Evolutionary conservation across 768 basidiomycete genomes (phyloP).

Genomic region (Daedaleopsis sinensis): DNA sequence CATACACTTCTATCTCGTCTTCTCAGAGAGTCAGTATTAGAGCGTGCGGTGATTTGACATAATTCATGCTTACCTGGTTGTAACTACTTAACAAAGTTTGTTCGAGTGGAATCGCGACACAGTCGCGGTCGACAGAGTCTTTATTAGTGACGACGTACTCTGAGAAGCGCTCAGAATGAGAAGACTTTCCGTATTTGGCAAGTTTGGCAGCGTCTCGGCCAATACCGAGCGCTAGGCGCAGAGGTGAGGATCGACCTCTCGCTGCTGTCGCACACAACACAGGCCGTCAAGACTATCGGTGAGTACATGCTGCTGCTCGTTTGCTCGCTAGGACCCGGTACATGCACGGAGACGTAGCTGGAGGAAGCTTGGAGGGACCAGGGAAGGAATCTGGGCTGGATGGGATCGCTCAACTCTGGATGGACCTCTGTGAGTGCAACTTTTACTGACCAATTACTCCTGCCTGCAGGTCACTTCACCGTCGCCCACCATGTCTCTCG

Average conservation of each 20-base stretch:
- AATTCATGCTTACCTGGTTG: too few species aligned
- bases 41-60: too few species aligned
- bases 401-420: conserved; percentile 8
- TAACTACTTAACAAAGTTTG: too few species aligned
- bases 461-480: conserved; percentile 7
- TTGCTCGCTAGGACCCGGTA: not conserved
- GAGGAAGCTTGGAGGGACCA: not conserved
- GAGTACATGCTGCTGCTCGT: conserved; percentile 10
- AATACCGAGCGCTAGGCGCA: conserved; percentile 24
- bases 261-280: conserved; percentile 16
- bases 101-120: too few species aligned
- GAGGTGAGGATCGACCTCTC: conserved; percentile 12
- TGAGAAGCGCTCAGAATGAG: too few species aligned
- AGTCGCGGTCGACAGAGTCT: too few species aligned
- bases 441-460: conserved; percentile 10
- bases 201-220: conserved; percentile 29
- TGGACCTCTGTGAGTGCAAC: conserved; percentile 18
- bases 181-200: conserved; percentile 8
- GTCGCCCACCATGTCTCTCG: conserved; percentile 82
- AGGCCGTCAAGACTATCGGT: conserved; percentile 24
- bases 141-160: too few species aligned
- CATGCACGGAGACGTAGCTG: not conserved
- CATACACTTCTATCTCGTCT: too few species aligned
- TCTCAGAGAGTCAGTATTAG: too few species aligned
- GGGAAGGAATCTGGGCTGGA: conserved; percentile 10